Base-by-base conservation (phyloP, 768 basidiomycete genomes). In the Lanmaoa pseudosensibilis region DNA sequence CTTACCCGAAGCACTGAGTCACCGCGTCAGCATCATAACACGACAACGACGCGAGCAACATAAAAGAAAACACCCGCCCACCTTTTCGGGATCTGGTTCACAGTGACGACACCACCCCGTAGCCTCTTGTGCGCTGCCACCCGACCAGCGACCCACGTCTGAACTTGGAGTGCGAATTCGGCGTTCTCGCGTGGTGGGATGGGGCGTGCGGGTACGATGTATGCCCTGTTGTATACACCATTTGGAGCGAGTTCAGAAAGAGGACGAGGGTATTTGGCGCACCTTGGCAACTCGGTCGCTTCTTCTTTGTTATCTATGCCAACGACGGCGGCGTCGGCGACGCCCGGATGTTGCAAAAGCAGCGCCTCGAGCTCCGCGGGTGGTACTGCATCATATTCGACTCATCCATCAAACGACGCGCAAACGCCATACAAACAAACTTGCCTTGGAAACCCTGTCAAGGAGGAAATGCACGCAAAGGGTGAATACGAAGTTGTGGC, bases 331-430 rank as follows among this genome's bases (percentile, higher is more conserved):
- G 79, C 81, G 63, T 97, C 94, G 3, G 83, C 86, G 18, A 96
- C 77, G 0, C 87, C 82, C 1, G 87, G 85, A 63, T 94, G 88
- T 5, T 82, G 82, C 16, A 94, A 73, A 0, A 94, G 79, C 0
- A 92, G 74, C 30, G 83, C 81, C 64, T 95, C 93, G 5, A 95
- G 79, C 62, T 94, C 92, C 2, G 93, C 92, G 0, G 92, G 92
- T 8, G 93, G 84, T 18, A 94, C 92, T 90, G 62, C 39, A 57
- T 49, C 37, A 39, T 25, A 2, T 25, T 0, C 11, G 0, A 23
- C 33, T 8, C 2, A 16, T 16, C 12, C 21, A 34, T 59, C 27
- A n/a, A 27, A 15, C 0, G 34, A 33, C 19, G 10, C 4, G 19
- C 4, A 0, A 7, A 46, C 2, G 1, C 21, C 8, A 5, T 19